Conservation (phyloP, 805 yeast species). For the Candida ovalis region DNA sequence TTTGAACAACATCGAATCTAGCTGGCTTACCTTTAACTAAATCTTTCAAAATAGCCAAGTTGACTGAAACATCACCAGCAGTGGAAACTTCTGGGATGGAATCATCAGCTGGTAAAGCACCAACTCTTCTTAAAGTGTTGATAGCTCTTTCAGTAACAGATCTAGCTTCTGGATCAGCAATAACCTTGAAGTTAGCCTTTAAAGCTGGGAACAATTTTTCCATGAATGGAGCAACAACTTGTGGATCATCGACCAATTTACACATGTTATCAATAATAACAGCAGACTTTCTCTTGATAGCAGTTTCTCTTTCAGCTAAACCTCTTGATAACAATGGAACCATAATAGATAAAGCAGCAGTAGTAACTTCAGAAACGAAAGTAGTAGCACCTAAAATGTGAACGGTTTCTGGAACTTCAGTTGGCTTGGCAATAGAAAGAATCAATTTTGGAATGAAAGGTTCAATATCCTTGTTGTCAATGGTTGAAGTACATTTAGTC, state of each 20-base stretch:
- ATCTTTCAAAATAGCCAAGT: slow-evolving; percentile 74
- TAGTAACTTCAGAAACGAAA: slow-evolving; percentile 98
- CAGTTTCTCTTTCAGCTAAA: slow-evolving; percentile 99
- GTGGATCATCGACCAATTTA: slow-evolving; percentile 99
- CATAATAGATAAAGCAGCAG: slow-evolving; percentile 99
- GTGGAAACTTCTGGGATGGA: slow-evolving; percentile 94
- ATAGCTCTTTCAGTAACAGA: slow-evolving; percentile 96
- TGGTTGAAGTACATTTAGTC: slow-evolving; percentile 94
- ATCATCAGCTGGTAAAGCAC: slow-evolving; percentile 90
- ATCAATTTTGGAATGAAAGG: slow-evolving; percentile 98
- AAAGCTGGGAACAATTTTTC: slow-evolving; percentile 92
- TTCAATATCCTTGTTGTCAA: slow-evolving; percentile 99
- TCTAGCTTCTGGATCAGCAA: slow-evolving; percentile 99
- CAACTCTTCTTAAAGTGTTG: slow-evolving; percentile 97
- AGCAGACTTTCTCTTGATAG: slow-evolving; percentile 99
- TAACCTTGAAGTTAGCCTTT: slow-evolving; percentile 88
- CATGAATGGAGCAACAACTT: slow-evolving; percentile 99
- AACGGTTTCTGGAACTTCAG: slow-evolving; percentile 97
- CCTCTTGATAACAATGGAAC: slow-evolving; percentile 98
- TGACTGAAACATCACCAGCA: slow-evolving; percentile 95
- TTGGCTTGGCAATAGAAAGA: slow-evolving; percentile 94
- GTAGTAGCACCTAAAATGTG: slow-evolving; percentile 99
- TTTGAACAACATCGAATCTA: slow-evolving; percentile 75
- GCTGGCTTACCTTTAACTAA: slow-evolving; percentile 65
- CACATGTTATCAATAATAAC: slow-evolving; percentile 99